Evolutionary conservation across 495 filamentous ascomycete genomes (phyloP).

Genomic region (Friedmanniomyces simplex): DNA sequence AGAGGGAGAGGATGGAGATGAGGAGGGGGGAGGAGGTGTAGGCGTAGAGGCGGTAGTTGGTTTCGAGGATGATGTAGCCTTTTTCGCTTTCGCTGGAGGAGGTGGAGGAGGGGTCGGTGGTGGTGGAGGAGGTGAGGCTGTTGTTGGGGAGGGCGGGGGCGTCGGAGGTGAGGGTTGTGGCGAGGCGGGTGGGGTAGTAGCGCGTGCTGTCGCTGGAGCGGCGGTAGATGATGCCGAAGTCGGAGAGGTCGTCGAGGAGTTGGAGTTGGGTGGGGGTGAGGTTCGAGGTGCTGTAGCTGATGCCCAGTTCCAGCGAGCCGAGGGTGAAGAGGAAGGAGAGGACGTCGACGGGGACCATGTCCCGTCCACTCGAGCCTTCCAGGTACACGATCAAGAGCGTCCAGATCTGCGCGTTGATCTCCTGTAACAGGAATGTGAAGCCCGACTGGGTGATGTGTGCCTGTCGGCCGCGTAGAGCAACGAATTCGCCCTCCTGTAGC

Average conservation of each 20-base stretch:
- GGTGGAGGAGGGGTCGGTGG: conserved; percentile 29
- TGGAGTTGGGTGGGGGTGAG: conserved; percentile 70
- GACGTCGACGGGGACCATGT: conserved; percentile 82
- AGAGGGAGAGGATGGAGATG: conserved; percentile 87
- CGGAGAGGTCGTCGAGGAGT: conserved; percentile 74
- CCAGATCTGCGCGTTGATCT: conserved; percentile 95
- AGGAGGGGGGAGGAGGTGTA: conserved; percentile 88
- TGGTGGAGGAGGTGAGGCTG: conserved; percentile 38
- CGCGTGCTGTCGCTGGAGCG: conserved; percentile 38
- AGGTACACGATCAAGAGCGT: conserved; percentile 86
- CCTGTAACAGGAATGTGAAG: conserved; percentile 89
- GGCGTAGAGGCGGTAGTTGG: conserved; percentile 96
- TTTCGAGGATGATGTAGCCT: conserved; percentile 92
- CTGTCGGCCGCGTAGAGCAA: conserved; percentile 42
- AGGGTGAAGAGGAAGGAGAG: conserved; percentile 93
- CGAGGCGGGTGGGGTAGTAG: conserved; percentile 90
- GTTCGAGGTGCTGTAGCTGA: conserved; percentile 70
- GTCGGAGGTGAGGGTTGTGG: conserved; percentile 87
- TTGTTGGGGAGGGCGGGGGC: conserved; percentile 51
- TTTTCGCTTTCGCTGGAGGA: conserved; percentile 32
- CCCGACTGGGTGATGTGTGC: conserved; percentile 77
- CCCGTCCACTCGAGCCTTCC: conserved; percentile 64
- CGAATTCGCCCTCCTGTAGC: conserved; percentile 66
- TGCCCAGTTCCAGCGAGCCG: conserved; percentile 83
- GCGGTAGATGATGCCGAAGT: conserved; percentile 87